phyloP scores from a whole-genome alignment of 768 basidiomycete species.

The Lanmaoa pseudosensibilis region DNA sequence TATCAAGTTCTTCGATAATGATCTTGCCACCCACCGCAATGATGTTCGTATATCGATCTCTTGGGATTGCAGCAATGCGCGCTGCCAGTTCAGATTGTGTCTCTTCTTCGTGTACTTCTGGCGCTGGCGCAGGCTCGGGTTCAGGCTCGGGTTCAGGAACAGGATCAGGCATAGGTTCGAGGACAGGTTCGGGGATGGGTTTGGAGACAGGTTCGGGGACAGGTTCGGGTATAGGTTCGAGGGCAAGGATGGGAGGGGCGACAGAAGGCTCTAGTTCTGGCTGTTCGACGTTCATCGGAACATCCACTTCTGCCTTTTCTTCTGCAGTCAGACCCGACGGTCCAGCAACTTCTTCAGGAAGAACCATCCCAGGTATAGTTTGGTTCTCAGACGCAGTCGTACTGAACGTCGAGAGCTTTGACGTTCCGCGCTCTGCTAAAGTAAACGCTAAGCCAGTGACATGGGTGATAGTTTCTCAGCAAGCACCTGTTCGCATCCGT shows the following conservation, averaged over 20 bases:
- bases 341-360: conserved; percentile 27
- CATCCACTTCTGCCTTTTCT: conserved; percentile 17
- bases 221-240: conserved; percentile 3
- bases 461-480: background rate
- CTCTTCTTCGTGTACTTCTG: conserved; percentile 7
- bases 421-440: conserved; percentile 36
- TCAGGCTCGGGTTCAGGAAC: background rate
- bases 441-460: background rate
- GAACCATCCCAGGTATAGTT: conserved; percentile 30
- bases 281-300: conserved; percentile 16
- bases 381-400: conserved; percentile 49
- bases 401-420: conserved; percentile 48
- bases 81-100: conserved; percentile 23
- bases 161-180: background rate
- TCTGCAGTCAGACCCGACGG: conserved; percentile 25
- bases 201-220: background rate
- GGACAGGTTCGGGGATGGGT: background rate
- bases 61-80: conserved; percentile 28
- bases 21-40: conserved; percentile 46
- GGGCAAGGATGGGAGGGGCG: background rate
- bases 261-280: conserved; percentile 4
- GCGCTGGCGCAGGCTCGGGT: background rate
- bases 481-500: conserved; percentile 46
- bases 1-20: conserved; percentile 71
- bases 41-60: conserved; percentile 32